Conservation (phyloP, 2,329 filamentous ascomycete species). For the Fonsecaea pugnacius region DNA sequence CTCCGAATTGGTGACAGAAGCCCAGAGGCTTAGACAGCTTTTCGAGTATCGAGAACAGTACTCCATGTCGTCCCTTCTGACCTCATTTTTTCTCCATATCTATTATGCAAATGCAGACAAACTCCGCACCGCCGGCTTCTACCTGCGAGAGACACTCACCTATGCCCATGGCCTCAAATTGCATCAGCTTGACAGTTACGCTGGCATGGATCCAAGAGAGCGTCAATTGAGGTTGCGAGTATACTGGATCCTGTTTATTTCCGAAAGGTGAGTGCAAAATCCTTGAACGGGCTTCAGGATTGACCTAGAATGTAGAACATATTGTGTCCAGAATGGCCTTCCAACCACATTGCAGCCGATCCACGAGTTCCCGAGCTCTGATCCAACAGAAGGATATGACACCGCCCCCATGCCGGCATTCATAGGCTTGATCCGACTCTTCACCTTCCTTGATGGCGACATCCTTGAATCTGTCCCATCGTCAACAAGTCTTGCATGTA, state of each 20-base stretch:
- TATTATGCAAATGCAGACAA: slow-evolving; percentile 50
- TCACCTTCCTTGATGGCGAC: slow-evolving; percentile 19
- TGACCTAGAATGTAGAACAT: slow-evolving; percentile 2
- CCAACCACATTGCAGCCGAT: slow-evolving; percentile 10
- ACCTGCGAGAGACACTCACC: slow-evolving; percentile 58
- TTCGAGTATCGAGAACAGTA: slow-evolving; percentile 19
- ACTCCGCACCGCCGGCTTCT: slow-evolving; percentile 48
- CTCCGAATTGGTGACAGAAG: slow-evolving; percentile 11
- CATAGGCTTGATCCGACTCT: slow-evolving; percentile 8
- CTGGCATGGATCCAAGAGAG: slow-evolving; percentile 44
- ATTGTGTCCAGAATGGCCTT: slow-evolving; percentile 17
- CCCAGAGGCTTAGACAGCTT: slow-evolving; percentile 4
- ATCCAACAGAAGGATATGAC: slow-evolving; percentile 7
- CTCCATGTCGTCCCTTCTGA: slow-evolving; percentile 44
- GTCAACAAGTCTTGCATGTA: not conserved
- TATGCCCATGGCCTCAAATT: slow-evolving; percentile 57
- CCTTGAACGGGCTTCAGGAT: not conserved
- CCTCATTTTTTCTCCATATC: slow-evolving; percentile 58
- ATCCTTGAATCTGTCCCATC: not conserved
- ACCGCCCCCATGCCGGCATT: slow-evolving; percentile 11
- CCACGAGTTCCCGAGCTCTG: not conserved
- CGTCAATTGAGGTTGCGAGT: slow-evolving; percentile 54
- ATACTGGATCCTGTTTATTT: slow-evolving; percentile 57
- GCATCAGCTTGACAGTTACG: slow-evolving; percentile 52
- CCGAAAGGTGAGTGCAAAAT: slow-evolving; percentile 40